These are phyloP conservation scores for Sclerotinia borealis DNA, from an alignment of 2,329 filamentous ascomycete genomes.

Conservation along the genomic window DNA sequence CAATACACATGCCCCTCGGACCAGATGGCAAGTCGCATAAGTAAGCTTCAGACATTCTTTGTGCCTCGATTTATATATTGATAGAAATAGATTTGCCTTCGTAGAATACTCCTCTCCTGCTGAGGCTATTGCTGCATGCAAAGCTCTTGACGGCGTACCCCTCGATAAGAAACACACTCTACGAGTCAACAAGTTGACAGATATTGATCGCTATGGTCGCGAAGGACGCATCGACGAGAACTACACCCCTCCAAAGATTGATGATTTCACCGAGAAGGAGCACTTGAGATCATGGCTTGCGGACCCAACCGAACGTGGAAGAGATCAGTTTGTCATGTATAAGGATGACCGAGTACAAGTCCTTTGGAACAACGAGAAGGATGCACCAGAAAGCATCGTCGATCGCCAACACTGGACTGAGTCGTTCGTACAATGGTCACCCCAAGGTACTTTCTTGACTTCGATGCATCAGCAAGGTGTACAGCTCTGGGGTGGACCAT, in stretches of 20 bases:
- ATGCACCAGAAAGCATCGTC: slow-evolving; percentile 78
- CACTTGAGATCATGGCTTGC: slow-evolving; percentile 91
- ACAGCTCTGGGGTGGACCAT: slow-evolving; percentile 88
- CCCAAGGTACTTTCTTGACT: slow-evolving; percentile 85
- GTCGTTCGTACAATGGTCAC: slow-evolving; percentile 97
- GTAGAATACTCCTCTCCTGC: slow-evolving; percentile 90
- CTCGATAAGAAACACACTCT: slow-evolving; percentile 97
- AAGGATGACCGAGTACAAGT: slow-evolving; percentile 87
- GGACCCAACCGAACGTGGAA: slow-evolving; percentile 70
- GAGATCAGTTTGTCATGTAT: slow-evolving; percentile 95
- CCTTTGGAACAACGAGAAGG: slow-evolving; percentile 98
- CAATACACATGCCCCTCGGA: slow-evolving; percentile 88
- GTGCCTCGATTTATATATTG: not conserved
- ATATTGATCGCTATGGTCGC: slow-evolving; percentile 91
- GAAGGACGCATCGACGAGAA: slow-evolving; percentile 92
- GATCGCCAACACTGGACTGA: slow-evolving; percentile 97
- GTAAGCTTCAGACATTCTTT: slow-evolving; percentile 44
- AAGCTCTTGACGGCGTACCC: slow-evolving; percentile 76
- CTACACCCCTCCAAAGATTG: slow-evolving; percentile 74
- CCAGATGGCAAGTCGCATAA: slow-evolving; percentile 80
- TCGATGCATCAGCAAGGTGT: slow-evolving; percentile 95
- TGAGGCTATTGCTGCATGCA: slow-evolving; percentile 83
- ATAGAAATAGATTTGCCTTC: slow-evolving; percentile 71
- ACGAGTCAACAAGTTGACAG: slow-evolving; percentile 94
- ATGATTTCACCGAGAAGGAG: slow-evolving; percentile 85